Evolutionary conservation across 441 rosid species (phyloP).

Genomic region (Adansonia rubrostipa): DNA sequence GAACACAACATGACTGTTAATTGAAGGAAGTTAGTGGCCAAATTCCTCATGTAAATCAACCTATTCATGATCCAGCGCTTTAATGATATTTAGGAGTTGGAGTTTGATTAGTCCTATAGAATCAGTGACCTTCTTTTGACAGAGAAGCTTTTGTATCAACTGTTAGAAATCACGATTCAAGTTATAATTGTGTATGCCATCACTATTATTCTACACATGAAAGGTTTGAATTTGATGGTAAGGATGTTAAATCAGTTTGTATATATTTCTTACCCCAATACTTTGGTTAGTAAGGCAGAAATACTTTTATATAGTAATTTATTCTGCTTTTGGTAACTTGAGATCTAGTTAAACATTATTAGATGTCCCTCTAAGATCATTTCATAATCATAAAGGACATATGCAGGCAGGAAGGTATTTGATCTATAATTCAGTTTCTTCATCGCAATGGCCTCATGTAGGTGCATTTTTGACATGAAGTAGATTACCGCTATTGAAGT

Average conservation of each 20-base stretch:
- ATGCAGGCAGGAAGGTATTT: neutral
- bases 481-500: neutral
- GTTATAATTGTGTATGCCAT: neutral
- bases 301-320: neutral
- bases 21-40: neutral
- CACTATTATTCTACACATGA: neutral
- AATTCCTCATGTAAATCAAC: neutral
- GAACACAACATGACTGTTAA: neutral
- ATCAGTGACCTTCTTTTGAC: neutral
- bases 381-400: neutral
- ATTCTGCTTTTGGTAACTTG: neutral
- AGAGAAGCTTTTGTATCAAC: neutral
- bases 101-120: neutral
- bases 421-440: conserved; percentile 2
- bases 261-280: neutral
- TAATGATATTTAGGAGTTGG: too few species aligned
- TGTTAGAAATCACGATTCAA: neutral
- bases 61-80: neutral
- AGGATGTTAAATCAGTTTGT: neutral
- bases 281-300: neutral
- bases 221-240: neutral
- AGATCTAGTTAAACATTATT: neutral
- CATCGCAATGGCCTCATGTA: neutral
- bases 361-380: neutral
- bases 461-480: neutral